Conservation (phyloP, 495 filamentous ascomycete species). For the Penicillium coffeae region DNA sequence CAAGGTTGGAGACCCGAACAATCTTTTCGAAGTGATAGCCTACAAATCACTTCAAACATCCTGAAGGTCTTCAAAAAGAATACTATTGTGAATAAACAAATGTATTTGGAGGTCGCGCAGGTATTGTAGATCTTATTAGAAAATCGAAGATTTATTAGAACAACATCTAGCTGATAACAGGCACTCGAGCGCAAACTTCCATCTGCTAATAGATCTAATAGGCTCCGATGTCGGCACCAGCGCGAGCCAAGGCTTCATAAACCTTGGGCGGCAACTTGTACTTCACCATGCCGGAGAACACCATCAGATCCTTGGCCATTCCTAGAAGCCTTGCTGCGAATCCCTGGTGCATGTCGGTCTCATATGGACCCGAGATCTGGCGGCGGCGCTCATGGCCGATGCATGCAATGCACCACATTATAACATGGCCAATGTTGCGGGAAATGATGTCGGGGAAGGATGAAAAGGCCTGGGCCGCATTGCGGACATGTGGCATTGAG, state of each 20-base stretch:
- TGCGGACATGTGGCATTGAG: conserved; percentile 68
- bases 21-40: too few relatives aligned
- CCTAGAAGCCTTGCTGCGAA: conserved; percentile 68
- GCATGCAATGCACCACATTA: conserved; percentile 88
- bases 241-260: conserved; percentile 76
- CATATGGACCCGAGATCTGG: conserved; percentile 61
- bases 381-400: conserved; percentile 70
- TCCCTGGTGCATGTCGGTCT: conserved; percentile 65
- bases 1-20: too few relatives aligned
- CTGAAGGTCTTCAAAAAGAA: too few relatives aligned
- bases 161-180: not conserved
- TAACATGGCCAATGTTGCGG: conserved; percentile 78
- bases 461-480: conserved; percentile 70
- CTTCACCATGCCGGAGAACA: conserved; percentile 90
- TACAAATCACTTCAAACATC: too few relatives aligned
- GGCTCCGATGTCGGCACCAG: conserved; percentile 64
- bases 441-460: conserved; percentile 70
- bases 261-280: conserved; percentile 75
- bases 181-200: not conserved
- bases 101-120: too few relatives aligned
- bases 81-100: too few relatives aligned
- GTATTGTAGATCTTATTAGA: too few relatives aligned
- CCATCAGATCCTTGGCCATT: conserved; percentile 81
- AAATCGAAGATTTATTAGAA: too few relatives aligned
- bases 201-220: conserved; percentile 30